A percentile compares a stretch with the other conserved stretches of the same genome.
Evolutionary conservation across 2,329 filamentous ascomycete genomes (phyloP).

Genomic region (Colletotrichum lentis): DNA sequence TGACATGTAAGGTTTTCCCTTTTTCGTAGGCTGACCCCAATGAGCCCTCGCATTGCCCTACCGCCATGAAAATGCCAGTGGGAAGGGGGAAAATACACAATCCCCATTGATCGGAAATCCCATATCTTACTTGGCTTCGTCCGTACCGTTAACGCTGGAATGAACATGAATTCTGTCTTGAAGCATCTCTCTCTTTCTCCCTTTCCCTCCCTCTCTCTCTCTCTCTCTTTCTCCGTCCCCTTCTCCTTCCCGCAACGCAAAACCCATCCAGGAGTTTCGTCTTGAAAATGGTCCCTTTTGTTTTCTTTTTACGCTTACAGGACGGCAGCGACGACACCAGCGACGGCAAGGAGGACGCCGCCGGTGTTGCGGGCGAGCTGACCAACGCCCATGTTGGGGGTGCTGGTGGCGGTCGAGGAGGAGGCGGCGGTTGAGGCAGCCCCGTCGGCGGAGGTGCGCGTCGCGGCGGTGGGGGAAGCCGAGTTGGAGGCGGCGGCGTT

Average conservation of each 20-base stretch:
- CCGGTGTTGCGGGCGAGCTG: constrained; percentile 47
- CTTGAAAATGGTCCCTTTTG: background rate
- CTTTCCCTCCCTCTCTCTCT: background rate
- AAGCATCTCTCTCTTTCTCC: background rate
- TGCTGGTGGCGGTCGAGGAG: constrained; percentile 37
- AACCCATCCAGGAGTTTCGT: too few species aligned
- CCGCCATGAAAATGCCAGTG: background rate
- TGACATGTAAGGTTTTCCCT: background rate
- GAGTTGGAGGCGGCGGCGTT: constrained; percentile 41
- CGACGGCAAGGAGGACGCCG: constrained; percentile 49
- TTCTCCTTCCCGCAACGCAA: too few species aligned
- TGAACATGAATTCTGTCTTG: constrained; percentile 7
- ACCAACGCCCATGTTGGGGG: constrained; percentile 43
- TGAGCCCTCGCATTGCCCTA: background rate
- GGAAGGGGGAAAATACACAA: background rate
- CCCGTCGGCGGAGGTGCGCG: constrained; percentile 38
- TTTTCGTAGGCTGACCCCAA: background rate
- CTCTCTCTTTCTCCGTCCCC: background rate
- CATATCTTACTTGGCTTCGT: background rate
- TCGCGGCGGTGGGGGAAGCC: constrained; percentile 39
- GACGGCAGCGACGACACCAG: constrained; percentile 50
- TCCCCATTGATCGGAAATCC: background rate
- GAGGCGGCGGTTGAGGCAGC: constrained; percentile 38
- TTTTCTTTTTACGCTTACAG: constrained; percentile 43
- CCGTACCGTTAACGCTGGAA: constrained; percentile 5